phyloP scores from a whole-genome alignment of 129 eudicot genomes.

The Flaveria ramosissima region DNA sequence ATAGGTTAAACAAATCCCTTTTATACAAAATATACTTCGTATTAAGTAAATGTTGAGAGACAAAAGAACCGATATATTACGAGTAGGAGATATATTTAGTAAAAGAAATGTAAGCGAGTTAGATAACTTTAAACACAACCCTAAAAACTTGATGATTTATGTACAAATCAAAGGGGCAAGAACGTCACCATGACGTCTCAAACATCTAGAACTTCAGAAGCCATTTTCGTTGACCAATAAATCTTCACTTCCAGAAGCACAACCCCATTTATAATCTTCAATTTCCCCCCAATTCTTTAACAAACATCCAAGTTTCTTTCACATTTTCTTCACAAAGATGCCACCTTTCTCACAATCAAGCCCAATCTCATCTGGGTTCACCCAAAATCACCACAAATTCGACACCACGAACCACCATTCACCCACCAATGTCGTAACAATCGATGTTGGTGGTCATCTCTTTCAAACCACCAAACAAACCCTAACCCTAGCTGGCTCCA shows the following conservation, averaged over 20 bases:
- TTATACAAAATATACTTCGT: no score
- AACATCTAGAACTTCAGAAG: constrained; percentile 17
- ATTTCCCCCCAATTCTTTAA: constrained; percentile 2
- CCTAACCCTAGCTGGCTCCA: constrained; percentile 68
- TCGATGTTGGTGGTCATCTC: constrained; percentile 90
- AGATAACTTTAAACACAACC: no score
- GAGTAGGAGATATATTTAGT: no score
- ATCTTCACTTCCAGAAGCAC: constrained; percentile 23
- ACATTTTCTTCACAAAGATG: constrained; percentile 37
- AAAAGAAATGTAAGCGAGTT: no score
- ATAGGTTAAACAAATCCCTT: no score
- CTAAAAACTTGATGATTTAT: no score
- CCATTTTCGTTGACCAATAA: constrained; percentile 18
- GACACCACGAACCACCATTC: constrained; percentile 43
- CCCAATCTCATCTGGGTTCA: constrained; percentile 31
- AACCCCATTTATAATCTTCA: constrained; percentile 17
- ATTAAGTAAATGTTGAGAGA: no score
- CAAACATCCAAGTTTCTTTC: neutral
- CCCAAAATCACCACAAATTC: constrained; percentile 27
- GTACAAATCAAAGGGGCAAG: neutral
- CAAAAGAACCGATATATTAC: no score
- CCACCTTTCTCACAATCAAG: constrained; percentile 53
- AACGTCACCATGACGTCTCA: constrained; percentile 25
- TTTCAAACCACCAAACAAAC: constrained; percentile 90
- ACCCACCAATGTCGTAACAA: constrained; percentile 49